Base-by-base conservation (phyloP, 495 filamentous ascomycete genomes). In the Ascodesmis nigricans region DNA sequence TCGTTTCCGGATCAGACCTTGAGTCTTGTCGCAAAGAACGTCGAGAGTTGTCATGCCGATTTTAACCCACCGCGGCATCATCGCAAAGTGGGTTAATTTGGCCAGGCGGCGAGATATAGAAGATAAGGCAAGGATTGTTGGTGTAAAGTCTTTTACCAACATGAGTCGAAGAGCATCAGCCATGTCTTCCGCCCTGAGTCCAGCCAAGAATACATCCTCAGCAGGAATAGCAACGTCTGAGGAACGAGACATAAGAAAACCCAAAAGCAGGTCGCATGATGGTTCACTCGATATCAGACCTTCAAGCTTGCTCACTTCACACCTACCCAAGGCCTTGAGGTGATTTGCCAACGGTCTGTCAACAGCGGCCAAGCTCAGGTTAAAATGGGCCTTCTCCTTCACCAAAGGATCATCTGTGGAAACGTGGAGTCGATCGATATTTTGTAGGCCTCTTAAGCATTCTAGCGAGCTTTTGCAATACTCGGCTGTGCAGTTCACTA, bases 1-100 rank as follows among this genome's bases (percentile, higher is more conserved):
- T 24, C 62, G 61, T 23, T 64, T 71, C 33, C 81, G 64, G 19
- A 97, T 64, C 32, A 91, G 63, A 35, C 87, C 90, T 35, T 69
- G 66, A 29, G 78, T 69, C 3, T 67, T 67, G 40, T 91, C 77
- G 63, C 79, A 87, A 19, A 97, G 69, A 41, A 74, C 66, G 41
- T 78, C 69, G 21, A 95, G 58, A 20, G 91, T 64, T 43, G 82
- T 77, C 17, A 68, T 68, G 36, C 68, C 69, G 21, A 71, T 73
- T 39, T 74, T 76, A 26, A 91, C 55, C 58, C 81, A 65, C 26
- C 67, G 66, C 2, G 68, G 66, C 38, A 72, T 69, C 22, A 78
- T 69, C 1, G 64, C 63, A 52, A 77, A 82, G 1, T 63, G 65
- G 36, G 61, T 63, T 42, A 66, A 62, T 29, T 57, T 59, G 8